phyloP scores from a whole-genome alignment of 768 basidiomycete genomes.

The Agaricus subrufescens region DNA sequence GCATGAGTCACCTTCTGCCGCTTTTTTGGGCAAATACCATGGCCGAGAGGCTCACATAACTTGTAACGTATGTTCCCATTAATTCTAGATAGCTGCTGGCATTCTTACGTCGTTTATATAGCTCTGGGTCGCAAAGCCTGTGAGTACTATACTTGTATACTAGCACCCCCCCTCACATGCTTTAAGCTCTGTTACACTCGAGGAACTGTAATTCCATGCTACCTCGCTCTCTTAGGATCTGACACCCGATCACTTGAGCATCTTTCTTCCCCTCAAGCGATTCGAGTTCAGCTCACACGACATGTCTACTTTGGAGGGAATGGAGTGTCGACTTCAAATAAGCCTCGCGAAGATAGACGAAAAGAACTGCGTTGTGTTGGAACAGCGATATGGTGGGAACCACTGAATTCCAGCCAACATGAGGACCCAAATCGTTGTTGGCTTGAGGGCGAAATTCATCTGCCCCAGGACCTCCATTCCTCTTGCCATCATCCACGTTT shows the following conservation, averaged over 20 bases:
- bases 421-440: no score
- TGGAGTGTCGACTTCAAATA: no score
- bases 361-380: no score
- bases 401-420: no score
- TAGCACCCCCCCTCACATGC: neutral
- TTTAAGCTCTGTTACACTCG: conserved; percentile 19
- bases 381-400: no score
- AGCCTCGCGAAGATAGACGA: no score
- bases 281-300: neutral
- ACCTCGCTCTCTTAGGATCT: conserved; percentile 7
- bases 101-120: conserved; percentile 2
- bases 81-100: neutral
- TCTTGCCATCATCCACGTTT: no score
- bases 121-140: conserved; percentile 22
- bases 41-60: conserved; percentile 5
- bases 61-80: conserved; percentile 4
- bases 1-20: conserved; percentile 6
- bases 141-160: neutral
- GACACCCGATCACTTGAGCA: neutral
- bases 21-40: conserved; percentile 4
- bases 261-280: neutral
- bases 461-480: no score
- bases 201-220: conserved; percentile 20
- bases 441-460: no score
- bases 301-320: no score